phyloP scores from a whole-genome alignment of 2,329 filamentous ascomycete species.

The Pseudogymnoascus pannorum region DNA sequence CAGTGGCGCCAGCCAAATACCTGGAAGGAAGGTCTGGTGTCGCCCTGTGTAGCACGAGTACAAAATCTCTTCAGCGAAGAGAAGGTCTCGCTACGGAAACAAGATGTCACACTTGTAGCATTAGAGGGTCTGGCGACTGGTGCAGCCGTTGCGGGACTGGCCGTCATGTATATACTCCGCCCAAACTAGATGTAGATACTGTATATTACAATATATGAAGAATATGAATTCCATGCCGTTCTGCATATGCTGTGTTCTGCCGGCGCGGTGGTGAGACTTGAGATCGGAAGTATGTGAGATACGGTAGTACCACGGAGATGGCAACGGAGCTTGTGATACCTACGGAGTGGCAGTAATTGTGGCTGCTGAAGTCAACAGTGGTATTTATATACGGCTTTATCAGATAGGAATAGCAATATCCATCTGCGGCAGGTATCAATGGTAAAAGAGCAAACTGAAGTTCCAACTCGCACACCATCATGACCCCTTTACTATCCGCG shows the following conservation, averaged over 20 bases:
- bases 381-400: too few relatives aligned
- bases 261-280: background rate
- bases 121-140: slow-evolving; percentile 61
- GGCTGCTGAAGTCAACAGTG: too few relatives aligned
- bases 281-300: background rate
- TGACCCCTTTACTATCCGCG: too few relatives aligned
- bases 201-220: slow-evolving; percentile 9
- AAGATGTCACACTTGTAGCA: slow-evolving; percentile 62
- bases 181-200: slow-evolving; percentile 11
- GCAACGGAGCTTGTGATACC: background rate
- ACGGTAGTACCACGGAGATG: background rate
- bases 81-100: slow-evolving; percentile 55
- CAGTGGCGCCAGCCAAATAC: slow-evolving; percentile 16
- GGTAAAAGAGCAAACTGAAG: too few relatives aligned
- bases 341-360: too few relatives aligned
- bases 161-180: slow-evolving; percentile 25
- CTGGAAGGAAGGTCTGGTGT: slow-evolving; percentile 14
- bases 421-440: too few relatives aligned
- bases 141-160: slow-evolving; percentile 48
- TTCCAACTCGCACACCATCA: too few relatives aligned
- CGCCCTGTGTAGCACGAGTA: slow-evolving; percentile 42
- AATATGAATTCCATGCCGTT: slow-evolving; percentile 8
- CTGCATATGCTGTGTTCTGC: background rate
- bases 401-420: too few relatives aligned
- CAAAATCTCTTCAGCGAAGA: slow-evolving; percentile 60